A percentile compares a stretch with the other conserved stretches of the same genome.
phyloP scores from a whole-genome alignment of 768 basidiomycete species.

The Hericium erinaceus region DNA sequence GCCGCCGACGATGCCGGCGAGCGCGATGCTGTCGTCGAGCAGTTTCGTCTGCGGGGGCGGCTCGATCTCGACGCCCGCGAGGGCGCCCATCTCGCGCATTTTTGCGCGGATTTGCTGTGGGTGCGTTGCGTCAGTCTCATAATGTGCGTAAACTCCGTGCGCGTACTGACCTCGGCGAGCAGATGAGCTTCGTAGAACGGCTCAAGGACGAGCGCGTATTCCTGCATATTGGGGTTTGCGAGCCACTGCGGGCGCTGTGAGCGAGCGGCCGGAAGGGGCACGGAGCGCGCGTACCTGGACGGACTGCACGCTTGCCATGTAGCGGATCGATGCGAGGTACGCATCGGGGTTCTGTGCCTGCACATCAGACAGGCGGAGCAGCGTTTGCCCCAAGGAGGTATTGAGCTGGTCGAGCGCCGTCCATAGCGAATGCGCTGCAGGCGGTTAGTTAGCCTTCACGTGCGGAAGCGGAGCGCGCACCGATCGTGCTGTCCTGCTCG shows the following conservation, averaged over 20 bases:
- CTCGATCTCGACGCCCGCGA: conserved; percentile 80
- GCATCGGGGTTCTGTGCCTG: conserved; percentile 35
- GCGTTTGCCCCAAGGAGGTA: conserved; percentile 42
- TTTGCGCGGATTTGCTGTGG: conserved; percentile 62
- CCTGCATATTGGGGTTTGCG: conserved; percentile 42
- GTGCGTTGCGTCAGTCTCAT: neutral
- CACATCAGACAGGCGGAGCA: conserved; percentile 42
- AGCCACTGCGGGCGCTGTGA: conserved; percentile 38
- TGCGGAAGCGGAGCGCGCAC: conserved; percentile 23
- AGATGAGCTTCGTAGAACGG: conserved; percentile 50
- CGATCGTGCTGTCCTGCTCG: conserved; percentile 47
- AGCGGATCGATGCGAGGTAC: conserved; percentile 52
- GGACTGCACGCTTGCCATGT: conserved; percentile 50
- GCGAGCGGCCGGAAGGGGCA: neutral
- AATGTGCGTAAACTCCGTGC: neutral
- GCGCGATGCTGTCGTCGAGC: conserved; percentile 64
- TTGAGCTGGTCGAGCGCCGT: conserved; percentile 53
- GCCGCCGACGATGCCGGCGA: conserved; percentile 84
- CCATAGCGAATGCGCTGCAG: conserved; percentile 57
- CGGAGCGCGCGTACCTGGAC: conserved; percentile 34
- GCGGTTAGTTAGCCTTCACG: neutral
- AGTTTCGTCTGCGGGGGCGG: conserved; percentile 80
- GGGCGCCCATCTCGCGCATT: conserved; percentile 79
- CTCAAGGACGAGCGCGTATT: conserved; percentile 34
- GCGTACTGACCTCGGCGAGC: conserved; percentile 43